Percentiles rank a stretch among this genome's conserved stretches.
These are phyloP conservation scores for Aspergillus melleus DNA, from an alignment of 2,329 filamentous ascomycete species.

Conservation along the genomic window DNA sequence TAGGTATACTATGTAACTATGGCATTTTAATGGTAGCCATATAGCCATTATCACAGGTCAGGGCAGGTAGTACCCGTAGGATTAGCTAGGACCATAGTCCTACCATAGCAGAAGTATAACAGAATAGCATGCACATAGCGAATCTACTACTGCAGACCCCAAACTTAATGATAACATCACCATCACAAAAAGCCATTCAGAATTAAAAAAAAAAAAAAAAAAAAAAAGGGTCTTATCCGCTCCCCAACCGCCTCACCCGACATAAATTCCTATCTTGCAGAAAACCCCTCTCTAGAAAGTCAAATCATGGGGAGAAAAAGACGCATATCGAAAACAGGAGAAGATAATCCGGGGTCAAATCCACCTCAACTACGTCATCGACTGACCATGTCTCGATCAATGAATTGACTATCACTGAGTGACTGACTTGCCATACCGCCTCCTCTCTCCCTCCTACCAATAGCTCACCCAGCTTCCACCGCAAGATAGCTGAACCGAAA, in stretches of 20 bases:
- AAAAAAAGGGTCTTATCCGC: neutral
- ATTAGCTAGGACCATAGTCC: neutral
- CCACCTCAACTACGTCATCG: neutral
- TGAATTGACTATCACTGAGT: too few species aligned
- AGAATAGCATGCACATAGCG: neutral
- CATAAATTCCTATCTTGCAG: neutral
- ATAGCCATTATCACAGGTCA: neutral
- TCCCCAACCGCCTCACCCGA: neutral
- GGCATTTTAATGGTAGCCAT: neutral
- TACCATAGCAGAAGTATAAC: neutral
- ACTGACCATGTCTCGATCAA: neutral
- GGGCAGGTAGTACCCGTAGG: neutral
- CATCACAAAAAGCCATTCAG: too few species aligned
- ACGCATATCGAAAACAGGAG: too few species aligned
- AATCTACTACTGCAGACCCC: neutral
- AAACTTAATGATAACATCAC: neutral
- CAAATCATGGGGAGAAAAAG: neutral
- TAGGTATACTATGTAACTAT: neutral
- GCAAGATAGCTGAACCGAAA: neutral
- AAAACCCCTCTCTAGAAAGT: neutral
- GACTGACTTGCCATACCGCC: too few species aligned
- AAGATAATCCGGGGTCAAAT: neutral
- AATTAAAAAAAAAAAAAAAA: too few species aligned
- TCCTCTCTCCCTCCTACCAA: too few species aligned
- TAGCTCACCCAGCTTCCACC: too few species aligned